phyloP scores from a whole-genome alignment of 2,329 filamentous ascomycete species.

The Aspergillus alliaceus region DNA sequence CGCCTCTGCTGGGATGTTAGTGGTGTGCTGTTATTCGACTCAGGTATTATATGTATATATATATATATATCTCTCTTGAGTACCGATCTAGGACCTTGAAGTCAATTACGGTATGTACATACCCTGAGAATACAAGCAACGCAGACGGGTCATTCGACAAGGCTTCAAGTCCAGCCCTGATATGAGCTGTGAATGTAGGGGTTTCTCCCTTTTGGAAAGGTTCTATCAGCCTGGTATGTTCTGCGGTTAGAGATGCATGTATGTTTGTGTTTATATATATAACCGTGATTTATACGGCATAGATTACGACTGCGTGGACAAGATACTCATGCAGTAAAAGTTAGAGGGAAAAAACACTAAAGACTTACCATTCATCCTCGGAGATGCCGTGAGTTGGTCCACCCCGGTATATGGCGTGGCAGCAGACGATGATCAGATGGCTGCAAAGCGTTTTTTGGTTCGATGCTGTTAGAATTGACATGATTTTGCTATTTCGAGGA shows the following conservation, averaged over 20 bases:
- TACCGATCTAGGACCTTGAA: not conserved
- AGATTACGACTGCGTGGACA: not conserved
- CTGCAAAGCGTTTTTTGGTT: conserved; percentile 20
- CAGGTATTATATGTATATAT: not conserved
- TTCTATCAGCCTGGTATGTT: conserved; percentile 62
- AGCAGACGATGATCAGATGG: conserved; percentile 76
- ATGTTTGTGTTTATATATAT: not conserved
- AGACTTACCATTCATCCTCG: conserved; percentile 60
- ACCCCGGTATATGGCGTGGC: conserved; percentile 75
- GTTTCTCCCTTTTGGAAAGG: conserved; percentile 77
- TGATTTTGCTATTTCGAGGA: not conserved
- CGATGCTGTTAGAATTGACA: not conserved
- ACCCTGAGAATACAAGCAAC: conserved; percentile 73
- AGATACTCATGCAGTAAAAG: not conserved
- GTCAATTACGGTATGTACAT: conserved; percentile 26
- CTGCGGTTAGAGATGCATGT: not conserved
- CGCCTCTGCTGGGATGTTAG: conserved; percentile 48
- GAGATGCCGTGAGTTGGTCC: conserved; percentile 53
- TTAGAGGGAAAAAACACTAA: not conserved
- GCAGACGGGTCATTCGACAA: conserved; percentile 50
- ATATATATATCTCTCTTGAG: not conserved
- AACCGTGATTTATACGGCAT: not conserved
- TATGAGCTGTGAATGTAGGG: conserved; percentile 75
- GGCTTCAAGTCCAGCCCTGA: conserved; percentile 61
- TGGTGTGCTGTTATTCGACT: not conserved